Percentiles rank a stretch among this genome's conserved stretches.
These are phyloP conservation scores for Schwanniomyces sp. DNA, from an alignment of 805 yeast genomes.

Conservation along the genomic window DNA sequence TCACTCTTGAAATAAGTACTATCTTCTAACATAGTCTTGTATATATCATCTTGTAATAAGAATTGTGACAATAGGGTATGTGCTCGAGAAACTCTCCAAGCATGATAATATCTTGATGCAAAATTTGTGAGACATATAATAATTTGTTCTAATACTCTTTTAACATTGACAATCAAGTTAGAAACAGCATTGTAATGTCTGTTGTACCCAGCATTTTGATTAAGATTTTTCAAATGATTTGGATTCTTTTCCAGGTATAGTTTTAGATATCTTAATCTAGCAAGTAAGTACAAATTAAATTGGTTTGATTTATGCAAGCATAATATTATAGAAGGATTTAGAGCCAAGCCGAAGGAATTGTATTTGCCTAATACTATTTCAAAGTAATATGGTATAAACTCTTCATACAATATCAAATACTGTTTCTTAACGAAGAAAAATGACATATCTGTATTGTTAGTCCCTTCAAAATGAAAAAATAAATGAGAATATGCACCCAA, in stretches of 20 bases:
- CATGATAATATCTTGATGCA: slow-evolving; percentile 58
- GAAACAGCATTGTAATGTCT: slow-evolving; percentile 4
- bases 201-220: slow-evolving; percentile 8
- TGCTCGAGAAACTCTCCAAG: slow-evolving; percentile 65
- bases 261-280: slow-evolving; percentile 3
- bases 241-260: slow-evolving; percentile 10
- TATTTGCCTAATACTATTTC: slow-evolving; percentile 9
- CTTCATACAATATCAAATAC: slow-evolving; percentile 17
- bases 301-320: slow-evolving; percentile 39
- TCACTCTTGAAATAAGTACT: slow-evolving; percentile 13
- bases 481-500: slow-evolving; percentile 30
- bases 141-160: slow-evolving; percentile 10
- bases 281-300: slow-evolving; percentile 9
- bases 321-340: slow-evolving; percentile 33
- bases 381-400: slow-evolving; percentile 23
- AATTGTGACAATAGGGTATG: slow-evolving; percentile 16
- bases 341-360: slow-evolving; percentile 20
- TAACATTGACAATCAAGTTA: slow-evolving; percentile 6
- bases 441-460: slow-evolving; percentile 25
- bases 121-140: slow-evolving; percentile 31
- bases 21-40: slow-evolving; percentile 27
- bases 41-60: slow-evolving; percentile 18
- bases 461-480: slow-evolving; percentile 32
- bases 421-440: slow-evolving; percentile 31
- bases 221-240: slow-evolving; percentile 9